phyloP scores from a whole-genome alignment of 1,284 basidiomycete species.

The Mycosarcoma mackinlayi region DNA sequence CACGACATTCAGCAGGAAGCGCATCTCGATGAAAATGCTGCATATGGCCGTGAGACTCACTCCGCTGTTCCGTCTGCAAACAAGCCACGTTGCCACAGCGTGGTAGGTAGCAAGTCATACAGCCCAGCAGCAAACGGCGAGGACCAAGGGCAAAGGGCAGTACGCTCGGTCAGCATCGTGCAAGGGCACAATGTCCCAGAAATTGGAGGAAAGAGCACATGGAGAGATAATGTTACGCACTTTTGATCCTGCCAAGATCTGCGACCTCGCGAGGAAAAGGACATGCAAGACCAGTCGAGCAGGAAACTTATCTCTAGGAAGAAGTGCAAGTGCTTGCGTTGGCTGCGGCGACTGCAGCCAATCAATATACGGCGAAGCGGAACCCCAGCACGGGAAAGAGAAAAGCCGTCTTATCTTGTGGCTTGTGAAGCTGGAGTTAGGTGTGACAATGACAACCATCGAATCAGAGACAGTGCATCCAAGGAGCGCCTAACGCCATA shows the following conservation, averaged over 20 bases:
- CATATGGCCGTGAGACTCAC: neutral
- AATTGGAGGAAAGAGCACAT: no score
- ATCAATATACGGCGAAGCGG: neutral
- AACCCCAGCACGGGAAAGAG: neutral
- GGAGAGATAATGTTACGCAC: no score
- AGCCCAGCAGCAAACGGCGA: no score
- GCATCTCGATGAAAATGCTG: neutral
- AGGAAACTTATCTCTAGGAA: neutral
- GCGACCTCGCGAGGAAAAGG: no score
- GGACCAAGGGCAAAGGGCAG: no score
- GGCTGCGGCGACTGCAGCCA: conserved; percentile 25
- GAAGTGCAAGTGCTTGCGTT: conserved; percentile 7
- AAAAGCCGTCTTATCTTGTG: conserved; percentile 10
- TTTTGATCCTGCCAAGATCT: no score
- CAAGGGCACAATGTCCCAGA: no score
- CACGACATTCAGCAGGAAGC: neutral
- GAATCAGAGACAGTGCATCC: conserved; percentile 4
- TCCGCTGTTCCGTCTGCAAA: neutral
- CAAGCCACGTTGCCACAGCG: conserved; percentile 1
- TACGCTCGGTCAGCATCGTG: no score
- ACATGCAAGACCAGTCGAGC: no score
- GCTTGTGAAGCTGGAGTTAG: neutral
- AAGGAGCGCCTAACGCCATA: neutral
- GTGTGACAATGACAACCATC: neutral
- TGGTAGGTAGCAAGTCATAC: no score